phyloP scores from a whole-genome alignment of 306 rosid genomes.

The apple (Malus domestica) region ASM211411v1 NC_041796.1:6712001-6712500 shows the following conservation, averaged over 20 bases:
- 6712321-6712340: background rate
- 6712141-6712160: slow-evolving; percentile 49
- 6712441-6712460: too few relatives aligned
- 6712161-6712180: slow-evolving; percentile 60
- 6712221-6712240: slow-evolving; percentile 30
- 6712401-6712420: slow-evolving; percentile 4
- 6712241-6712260: background rate
- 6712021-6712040: slow-evolving; percentile 42
- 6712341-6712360: background rate
- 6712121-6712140: slow-evolving; percentile 35
- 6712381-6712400: slow-evolving; percentile 68
- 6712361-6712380: background rate
- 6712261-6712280: background rate
- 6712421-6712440: too few relatives aligned
- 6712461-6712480: too few relatives aligned
- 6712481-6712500: too few relatives aligned
- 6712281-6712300: too few relatives aligned
- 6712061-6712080: slow-evolving; percentile 54
- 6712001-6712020: slow-evolving; percentile 39
- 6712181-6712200: slow-evolving; percentile 67
- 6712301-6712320: too few relatives aligned
- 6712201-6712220: slow-evolving; percentile 40
- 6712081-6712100: slow-evolving; percentile 70
- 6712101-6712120: slow-evolving; percentile 49
- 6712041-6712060: slow-evolving; percentile 62